Conservation (phyloP, 768 basidiomycete species). For the Lactifluus subvellereus region DNA sequence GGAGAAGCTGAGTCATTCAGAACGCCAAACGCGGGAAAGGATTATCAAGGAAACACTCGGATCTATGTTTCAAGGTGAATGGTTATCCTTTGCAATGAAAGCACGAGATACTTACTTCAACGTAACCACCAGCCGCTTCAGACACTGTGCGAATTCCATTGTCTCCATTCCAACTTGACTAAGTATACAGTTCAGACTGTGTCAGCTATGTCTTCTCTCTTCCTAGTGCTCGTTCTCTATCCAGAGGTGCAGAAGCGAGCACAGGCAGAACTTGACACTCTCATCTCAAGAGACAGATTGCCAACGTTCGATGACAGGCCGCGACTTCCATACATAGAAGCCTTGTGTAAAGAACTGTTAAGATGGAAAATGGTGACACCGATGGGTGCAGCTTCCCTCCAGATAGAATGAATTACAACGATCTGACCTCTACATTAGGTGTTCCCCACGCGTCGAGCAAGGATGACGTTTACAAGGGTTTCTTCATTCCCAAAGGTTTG, state of each 20-base stretch:
- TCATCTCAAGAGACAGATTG: conserved; percentile 7
- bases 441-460: conserved; percentile 5
- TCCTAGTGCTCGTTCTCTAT: conserved; percentile 1
- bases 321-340: conserved; percentile 13
- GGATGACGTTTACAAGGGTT: conserved; percentile 11
- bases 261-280: conserved; percentile 17
- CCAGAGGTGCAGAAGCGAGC: conserved; percentile 14
- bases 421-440: background rate
- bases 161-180: background rate
- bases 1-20: background rate
- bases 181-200: background rate
- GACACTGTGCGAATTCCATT: background rate
- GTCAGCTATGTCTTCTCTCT: background rate
- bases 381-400: background rate
- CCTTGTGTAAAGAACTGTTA: conserved; percentile 9
- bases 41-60: background rate
- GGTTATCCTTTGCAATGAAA: no score
- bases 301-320: conserved; percentile 10
- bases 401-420: background rate
- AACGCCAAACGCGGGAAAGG: background rate
- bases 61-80: background rate
- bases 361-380: conserved; percentile 10
- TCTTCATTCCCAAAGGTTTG: conserved; percentile 18
- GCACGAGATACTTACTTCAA: background rate
- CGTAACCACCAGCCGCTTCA: background rate